Evolutionary conservation across 805 yeast genomes (phyloP).

Genomic region (Metahyphopichia silvanorum): DNA sequence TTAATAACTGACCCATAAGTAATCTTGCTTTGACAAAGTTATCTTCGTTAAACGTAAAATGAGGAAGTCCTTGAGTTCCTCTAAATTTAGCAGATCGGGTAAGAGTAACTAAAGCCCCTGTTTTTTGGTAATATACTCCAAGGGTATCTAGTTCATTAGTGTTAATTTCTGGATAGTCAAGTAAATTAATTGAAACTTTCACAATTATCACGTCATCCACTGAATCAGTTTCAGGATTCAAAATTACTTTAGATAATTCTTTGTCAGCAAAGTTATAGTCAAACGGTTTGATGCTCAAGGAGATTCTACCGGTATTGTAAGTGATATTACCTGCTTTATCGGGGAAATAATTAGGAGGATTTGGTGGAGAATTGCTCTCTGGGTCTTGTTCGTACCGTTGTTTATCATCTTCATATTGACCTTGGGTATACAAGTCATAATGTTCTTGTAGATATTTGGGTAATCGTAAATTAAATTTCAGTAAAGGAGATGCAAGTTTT

Average conservation of each 20-base stretch:
- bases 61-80: slow-evolving; percentile 61
- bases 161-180: slow-evolving; percentile 47
- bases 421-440: slow-evolving; percentile 20
- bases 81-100: slow-evolving; percentile 64
- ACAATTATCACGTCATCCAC: slow-evolving; percentile 35
- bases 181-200: slow-evolving; percentile 22
- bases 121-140: slow-evolving; percentile 64
- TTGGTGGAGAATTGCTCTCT: slow-evolving; percentile 17
- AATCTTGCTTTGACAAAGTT: slow-evolving; percentile 45
- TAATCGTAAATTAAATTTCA: slow-evolving; percentile 15
- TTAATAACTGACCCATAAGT: slow-evolving; percentile 41
- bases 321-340: slow-evolving; percentile 28
- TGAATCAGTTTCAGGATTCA: slow-evolving; percentile 7
- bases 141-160: slow-evolving; percentile 48
- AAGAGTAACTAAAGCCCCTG: slow-evolving; percentile 59
- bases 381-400: slow-evolving; percentile 26
- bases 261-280: slow-evolving; percentile 22
- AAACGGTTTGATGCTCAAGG: slow-evolving; percentile 16
- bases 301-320: slow-evolving; percentile 20
- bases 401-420: slow-evolving; percentile 20
- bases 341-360: slow-evolving; percentile 3
- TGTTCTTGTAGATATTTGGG: slow-evolving; percentile 31
- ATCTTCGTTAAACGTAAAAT: slow-evolving; percentile 41
- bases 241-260: slow-evolving; percentile 10
- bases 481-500: slow-evolving; percentile 6